Percentiles rank a stretch among this genome's conserved stretches.
Conservation (phyloP, 768 basidiomycete genomes). For the Trametes maxima region DNA sequence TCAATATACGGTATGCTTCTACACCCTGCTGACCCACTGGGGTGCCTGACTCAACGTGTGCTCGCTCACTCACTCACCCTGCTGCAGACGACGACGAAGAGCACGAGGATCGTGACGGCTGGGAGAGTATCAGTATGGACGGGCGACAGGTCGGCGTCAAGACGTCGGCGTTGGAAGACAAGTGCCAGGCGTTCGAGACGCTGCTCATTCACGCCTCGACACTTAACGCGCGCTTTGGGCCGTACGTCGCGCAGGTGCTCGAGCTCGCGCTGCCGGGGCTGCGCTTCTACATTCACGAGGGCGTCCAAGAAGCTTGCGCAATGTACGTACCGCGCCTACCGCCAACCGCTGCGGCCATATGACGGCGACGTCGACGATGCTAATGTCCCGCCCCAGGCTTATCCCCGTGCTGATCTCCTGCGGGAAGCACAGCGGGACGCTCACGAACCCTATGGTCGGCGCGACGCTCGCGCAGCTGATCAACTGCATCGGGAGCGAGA, state of each 20-base stretch:
- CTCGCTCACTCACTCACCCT: neutral
- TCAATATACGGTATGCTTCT: slow-evolving; percentile 61
- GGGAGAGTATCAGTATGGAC: slow-evolving; percentile 78
- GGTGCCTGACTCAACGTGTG: neutral
- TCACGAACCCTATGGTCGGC: slow-evolving; percentile 68
- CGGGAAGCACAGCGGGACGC: slow-evolving; percentile 64
- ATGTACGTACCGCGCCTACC: slow-evolving; percentile 49
- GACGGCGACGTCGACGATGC: neutral
- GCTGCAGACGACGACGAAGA: slow-evolving; percentile 55
- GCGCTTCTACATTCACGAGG: slow-evolving; percentile 82
- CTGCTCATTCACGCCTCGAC: slow-evolving; percentile 78
- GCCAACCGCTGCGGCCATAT: too few relatives aligned
- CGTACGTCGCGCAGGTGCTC: slow-evolving; percentile 70
- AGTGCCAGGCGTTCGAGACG: slow-evolving; percentile 88
- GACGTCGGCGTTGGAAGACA: slow-evolving; percentile 82
- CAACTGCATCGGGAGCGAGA: slow-evolving; percentile 63
- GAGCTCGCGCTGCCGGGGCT: slow-evolving; percentile 73
- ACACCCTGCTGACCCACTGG: neutral
- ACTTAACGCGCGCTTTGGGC: slow-evolving; percentile 65
- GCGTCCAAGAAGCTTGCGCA: slow-evolving; percentile 76
- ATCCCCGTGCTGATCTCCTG: slow-evolving; percentile 70
- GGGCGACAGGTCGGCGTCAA: slow-evolving; percentile 77
- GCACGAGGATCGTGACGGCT: slow-evolving; percentile 65
- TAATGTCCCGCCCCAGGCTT: slow-evolving; percentile 45
- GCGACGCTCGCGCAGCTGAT: slow-evolving; percentile 70